Base-by-base conservation (phyloP, 1,139 yeast species). In the Debaryomycetaceae sp. region DNA sequence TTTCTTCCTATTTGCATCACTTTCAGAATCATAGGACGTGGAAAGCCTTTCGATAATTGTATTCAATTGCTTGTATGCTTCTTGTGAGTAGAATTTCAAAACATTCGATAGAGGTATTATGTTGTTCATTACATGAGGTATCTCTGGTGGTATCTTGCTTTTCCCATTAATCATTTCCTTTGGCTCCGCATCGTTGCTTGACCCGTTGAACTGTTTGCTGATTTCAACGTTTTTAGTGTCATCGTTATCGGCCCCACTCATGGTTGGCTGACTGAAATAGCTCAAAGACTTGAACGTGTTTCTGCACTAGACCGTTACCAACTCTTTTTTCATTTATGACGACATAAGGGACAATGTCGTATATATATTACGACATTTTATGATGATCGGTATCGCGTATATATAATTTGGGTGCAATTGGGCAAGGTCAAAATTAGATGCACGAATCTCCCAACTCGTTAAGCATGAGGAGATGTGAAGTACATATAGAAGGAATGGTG, bases 81-180 rank as follows among this genome's bases (percentile, higher is more conserved):
- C 82, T 48, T 78, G 79, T 2, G 86, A 74, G 56, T 84, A 75
- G 56, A 78, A 79, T 40, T 81, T 71, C 33, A 87, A 71, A 14
- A 87, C 72, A 27, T 72, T 71, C 14, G 82, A 72, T 39, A 87
- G 65, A 17, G 93, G 83, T 6, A 85, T 72, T 55, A 85, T 83
- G 59, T 87, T 87, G 49, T 78, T 76, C 14, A 87, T 76, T 50
- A 88, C 76, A 57, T 87, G 96, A n/a, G 95, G 91, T 37, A 87
- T 75, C 13, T 66, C 68, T 9, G 84, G 84, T 5, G 37, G 41
- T 23, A 29, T 34, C 34, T 39, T 43, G 27, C 22, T 36, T 11
- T 37, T 29, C 17, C 38, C 44, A 23, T 43, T 27, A 8, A 27
- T 11, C 31, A 27, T 27, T 8, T 27, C 31, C 31, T 27, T 27